Evolutionary conservation across 2,329 filamentous ascomycete genomes (phyloP), one percentile per base, ranked within the genome.

Genomic region (Diaporthe citriasiana): DNA sequence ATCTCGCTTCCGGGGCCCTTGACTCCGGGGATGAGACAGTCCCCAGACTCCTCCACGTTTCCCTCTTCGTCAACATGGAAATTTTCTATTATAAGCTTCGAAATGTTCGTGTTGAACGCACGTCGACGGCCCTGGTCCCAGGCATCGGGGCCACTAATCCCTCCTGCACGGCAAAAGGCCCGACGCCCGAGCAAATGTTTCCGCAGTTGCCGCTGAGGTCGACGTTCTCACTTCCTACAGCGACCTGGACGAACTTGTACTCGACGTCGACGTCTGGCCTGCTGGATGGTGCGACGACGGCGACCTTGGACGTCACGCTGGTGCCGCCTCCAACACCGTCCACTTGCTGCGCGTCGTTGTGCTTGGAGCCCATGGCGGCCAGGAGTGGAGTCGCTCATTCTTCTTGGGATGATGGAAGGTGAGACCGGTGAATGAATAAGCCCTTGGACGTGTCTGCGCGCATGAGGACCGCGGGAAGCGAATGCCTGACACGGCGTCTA

Each of bases 401-500:
- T 19, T 57, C 33, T 38, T 57, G 55, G 15, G 55, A 57, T 13
- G 55, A 33, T 38, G 55, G 55, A 4, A 57, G 55, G 33, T 57
- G 30, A 13, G 55, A 22, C 27, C 55, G 55, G 33, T 57, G 55
- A 19, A 57, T 57, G 19, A 57, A 57, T 1, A 57, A 33, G 55
- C 55, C 55, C 33, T 57, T 57, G 19, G 55, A 57, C 13, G 55
- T 57, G 55, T 33, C 55, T 19, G 55, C 55, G 19, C 55, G 55
- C 55, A 57, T 57, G 55, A 57, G 55, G 6, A 57, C 55, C 30
- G 55, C 55, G 55, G 55, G 55, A 17, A 57, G 55, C 3, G 55
- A 57, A 8, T 57, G 55, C 55, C 55, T 57, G 55, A 57, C 55
- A 38, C 55, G 55, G 30, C 55, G 19, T 35, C 35, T 38, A 38